phyloP scores from a whole-genome alignment of 73 alveolate species.

The Tetrahymena malaccensis region DNA sequence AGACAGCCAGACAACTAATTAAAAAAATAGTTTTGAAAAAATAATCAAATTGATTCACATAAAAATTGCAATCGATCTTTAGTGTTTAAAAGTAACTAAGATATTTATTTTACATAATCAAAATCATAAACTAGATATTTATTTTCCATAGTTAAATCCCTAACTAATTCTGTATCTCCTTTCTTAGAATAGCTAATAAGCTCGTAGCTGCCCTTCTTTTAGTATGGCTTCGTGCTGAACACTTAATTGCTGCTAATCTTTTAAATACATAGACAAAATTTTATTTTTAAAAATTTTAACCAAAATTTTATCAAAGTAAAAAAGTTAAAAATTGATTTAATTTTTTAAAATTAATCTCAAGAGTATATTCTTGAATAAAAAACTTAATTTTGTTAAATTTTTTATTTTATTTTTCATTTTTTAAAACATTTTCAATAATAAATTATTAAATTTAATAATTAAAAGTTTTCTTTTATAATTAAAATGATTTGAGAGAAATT shows the following conservation, averaged over 20 bases:
- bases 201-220: slow-evolving; percentile 14
- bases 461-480: too few species aligned
- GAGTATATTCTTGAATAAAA: too few species aligned
- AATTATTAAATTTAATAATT: too few species aligned
- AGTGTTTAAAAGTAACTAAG: background rate
- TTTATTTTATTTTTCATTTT: too few species aligned
- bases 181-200: slow-evolving; percentile 15
- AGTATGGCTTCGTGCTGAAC: slow-evolving; percentile 15
- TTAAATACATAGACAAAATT: background rate
- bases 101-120: slow-evolving; percentile 26
- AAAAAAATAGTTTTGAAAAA: background rate
- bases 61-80: background rate
- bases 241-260: slow-evolving; percentile 7
- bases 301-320: too few species aligned
- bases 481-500: background rate
- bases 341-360: too few species aligned
- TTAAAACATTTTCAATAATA: too few species aligned
- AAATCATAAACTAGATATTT: slow-evolving; percentile 33
- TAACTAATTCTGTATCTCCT: slow-evolving; percentile 5
- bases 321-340: too few species aligned
- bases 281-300: background rate
- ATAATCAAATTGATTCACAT: background rate
- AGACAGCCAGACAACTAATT: background rate
- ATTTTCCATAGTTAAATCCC: slow-evolving; percentile 11
- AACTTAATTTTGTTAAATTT: too few species aligned